phyloP scores from a whole-genome alignment of 2,329 filamentous ascomycete species.

The Drechslerella dactyloides region DNA sequence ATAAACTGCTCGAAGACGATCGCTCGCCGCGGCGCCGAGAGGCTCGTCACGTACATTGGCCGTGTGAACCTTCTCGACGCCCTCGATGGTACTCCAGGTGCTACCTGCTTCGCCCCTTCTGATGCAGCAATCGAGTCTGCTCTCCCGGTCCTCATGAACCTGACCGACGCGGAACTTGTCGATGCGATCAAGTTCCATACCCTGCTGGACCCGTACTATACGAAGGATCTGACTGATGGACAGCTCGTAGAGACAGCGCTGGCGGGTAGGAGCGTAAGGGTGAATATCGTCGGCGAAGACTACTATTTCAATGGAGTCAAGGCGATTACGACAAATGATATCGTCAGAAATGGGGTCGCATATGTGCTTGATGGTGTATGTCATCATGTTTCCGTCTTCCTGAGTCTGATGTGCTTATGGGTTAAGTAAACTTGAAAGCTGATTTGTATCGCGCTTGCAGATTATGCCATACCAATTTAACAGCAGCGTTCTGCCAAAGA shows the following conservation, averaged over 20 bases:
- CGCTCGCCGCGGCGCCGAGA: conserved; percentile 31
- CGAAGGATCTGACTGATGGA: conserved; percentile 19
- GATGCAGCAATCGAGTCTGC: conserved; percentile 35
- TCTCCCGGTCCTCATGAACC: conserved; percentile 29
- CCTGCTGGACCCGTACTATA: conserved; percentile 35
- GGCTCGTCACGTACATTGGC: conserved; percentile 31
- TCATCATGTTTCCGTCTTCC: background rate
- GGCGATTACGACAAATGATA: conserved; percentile 38
- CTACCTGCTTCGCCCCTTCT: conserved; percentile 43
- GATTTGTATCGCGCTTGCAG: background rate
- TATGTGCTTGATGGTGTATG: conserved; percentile 47
- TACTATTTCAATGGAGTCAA: conserved; percentile 43
- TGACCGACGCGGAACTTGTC: conserved; percentile 33
- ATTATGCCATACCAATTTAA: conserved; percentile 42
- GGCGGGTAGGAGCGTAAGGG: conserved; percentile 16
- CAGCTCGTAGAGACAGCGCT: conserved; percentile 24
- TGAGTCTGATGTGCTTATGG: background rate
- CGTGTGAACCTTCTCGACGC: conserved; percentile 38
- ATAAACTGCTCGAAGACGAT: conserved; percentile 47
- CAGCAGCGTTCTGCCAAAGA: conserved; percentile 21
- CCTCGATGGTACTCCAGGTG: conserved; percentile 42
- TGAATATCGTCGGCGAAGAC: conserved; percentile 24
- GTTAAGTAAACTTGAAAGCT: background rate
- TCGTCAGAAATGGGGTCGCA: conserved; percentile 42
- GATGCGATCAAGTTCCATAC: conserved; percentile 48